Percentiles rank a stretch among this genome's conserved stretches.
phyloP scores from a whole-genome alignment of 208 protist genomes.

The Trypanosoma cruzi region DNA sequence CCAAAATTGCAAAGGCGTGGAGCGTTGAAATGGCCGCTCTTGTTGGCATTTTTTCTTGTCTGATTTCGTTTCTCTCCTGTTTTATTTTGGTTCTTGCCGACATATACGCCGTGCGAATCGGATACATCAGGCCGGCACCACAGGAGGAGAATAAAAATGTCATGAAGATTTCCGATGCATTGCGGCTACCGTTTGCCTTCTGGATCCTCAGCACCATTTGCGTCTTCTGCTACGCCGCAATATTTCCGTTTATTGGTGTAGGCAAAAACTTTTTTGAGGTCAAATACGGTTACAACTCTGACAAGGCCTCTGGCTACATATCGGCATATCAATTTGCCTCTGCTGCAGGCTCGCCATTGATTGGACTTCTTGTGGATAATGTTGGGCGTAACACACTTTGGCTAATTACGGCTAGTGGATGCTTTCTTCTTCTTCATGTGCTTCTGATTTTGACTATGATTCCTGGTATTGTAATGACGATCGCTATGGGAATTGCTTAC shows the following conservation, averaged over 20 bases:
- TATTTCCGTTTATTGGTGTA: slow-evolving; percentile 89
- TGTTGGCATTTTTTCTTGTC: slow-evolving; percentile 61
- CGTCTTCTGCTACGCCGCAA: slow-evolving; percentile 82
- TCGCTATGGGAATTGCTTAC: slow-evolving; percentile 82
- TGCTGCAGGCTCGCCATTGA: slow-evolving; percentile 69
- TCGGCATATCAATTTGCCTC: slow-evolving; percentile 90
- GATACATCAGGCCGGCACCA: slow-evolving; percentile 68
- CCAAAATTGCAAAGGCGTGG: slow-evolving; percentile 55
- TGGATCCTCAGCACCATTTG: slow-evolving; percentile 87
- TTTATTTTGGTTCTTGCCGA: slow-evolving; percentile 59
- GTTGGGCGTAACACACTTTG: slow-evolving; percentile 82
- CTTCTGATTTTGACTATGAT: slow-evolving; percentile 78
- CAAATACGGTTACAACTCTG: slow-evolving; percentile 74
- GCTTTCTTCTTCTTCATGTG: slow-evolving; percentile 67
- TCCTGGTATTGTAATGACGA: slow-evolving; percentile 69
- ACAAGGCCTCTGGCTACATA: slow-evolving; percentile 64
- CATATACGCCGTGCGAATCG: slow-evolving; percentile 66
- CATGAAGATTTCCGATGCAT: slow-evolving; percentile 52
- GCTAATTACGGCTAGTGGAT: slow-evolving; percentile 51
- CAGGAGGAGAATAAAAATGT: slow-evolving; percentile 26
- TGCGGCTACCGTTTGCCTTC: slow-evolving; percentile 60
- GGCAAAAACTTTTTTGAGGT: slow-evolving; percentile 85
- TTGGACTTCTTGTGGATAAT: slow-evolving; percentile 83
- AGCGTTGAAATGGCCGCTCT: slow-evolving; percentile 67
- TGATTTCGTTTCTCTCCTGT: slow-evolving; percentile 67